These are phyloP conservation scores for Kazachstania africana DNA, from an alignment of 805 yeast genomes.

Conservation along the genomic window DNA sequence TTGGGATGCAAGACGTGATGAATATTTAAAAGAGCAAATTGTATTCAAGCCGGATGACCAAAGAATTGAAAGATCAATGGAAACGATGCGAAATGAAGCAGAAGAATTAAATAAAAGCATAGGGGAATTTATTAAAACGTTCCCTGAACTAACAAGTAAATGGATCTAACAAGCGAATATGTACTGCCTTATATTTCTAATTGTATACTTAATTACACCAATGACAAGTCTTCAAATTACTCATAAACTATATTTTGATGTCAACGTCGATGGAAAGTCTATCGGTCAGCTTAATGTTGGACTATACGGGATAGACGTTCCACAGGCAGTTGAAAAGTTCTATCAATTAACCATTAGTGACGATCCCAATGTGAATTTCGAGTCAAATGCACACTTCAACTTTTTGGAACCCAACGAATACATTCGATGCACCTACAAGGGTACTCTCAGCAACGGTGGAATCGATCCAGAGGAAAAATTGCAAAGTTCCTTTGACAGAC, in stretches of 20 bases:
- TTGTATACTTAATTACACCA: no score
- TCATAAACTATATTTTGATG: constrained; percentile 71
- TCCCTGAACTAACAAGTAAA: constrained; percentile 5
- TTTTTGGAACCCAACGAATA: no score
- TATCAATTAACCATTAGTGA: constrained; percentile 68
- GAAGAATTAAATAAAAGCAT: constrained; percentile 35
- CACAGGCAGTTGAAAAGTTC: constrained; percentile 84
- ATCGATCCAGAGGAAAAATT: constrained; percentile 64
- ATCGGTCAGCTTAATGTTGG: constrained; percentile 83
- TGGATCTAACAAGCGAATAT: no score
- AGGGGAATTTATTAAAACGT: constrained; percentile 5
- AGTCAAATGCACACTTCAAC: no score
- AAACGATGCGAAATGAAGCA: constrained; percentile 69
- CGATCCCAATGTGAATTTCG: constrained; percentile 53
- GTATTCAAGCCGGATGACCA: constrained; percentile 36
- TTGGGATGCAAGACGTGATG: constrained; percentile 30
- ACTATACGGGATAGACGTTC: constrained; percentile 74
- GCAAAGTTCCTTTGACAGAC: constrained; percentile 53
- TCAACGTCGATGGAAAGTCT: constrained; percentile 63
- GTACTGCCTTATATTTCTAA: no score
- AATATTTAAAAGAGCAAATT: constrained; percentile 18
- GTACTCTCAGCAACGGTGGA: no score
- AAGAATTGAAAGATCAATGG: constrained; percentile 45
- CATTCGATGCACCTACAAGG: no score
- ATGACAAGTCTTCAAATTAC: no score